These are phyloP conservation scores for Schizosaccharomyces octosporus DNA, from an alignment of 805 yeast genomes.

Conservation along the genomic window DNA sequence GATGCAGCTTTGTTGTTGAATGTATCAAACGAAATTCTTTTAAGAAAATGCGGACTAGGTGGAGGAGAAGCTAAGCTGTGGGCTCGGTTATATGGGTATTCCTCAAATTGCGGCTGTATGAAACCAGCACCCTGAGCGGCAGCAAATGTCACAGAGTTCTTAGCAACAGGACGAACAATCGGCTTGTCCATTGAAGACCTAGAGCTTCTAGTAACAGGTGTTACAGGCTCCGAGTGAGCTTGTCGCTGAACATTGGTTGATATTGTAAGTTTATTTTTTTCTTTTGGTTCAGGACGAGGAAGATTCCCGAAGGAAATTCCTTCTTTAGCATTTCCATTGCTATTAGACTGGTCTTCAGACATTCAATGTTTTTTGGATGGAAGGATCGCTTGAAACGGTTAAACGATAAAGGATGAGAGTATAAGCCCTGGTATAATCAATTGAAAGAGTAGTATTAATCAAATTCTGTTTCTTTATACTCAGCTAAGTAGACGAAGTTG, in stretches of 20 bases:
- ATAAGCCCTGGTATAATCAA: no score
- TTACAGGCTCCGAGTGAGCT: not conserved
- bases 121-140: not conserved
- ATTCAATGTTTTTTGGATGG: no score
- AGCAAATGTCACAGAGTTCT: not conserved
- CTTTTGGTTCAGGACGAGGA: not conserved
- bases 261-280: not conserved
- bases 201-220: not conserved
- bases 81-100: not conserved
- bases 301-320: conserved; percentile 1
- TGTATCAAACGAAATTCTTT: conserved; percentile 21
- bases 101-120: not conserved
- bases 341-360: no score
- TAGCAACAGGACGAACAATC: not conserved
- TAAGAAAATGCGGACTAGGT: conserved; percentile 8
- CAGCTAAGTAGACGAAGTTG: no score
- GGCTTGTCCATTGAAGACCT: not conserved
- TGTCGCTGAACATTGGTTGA: not conserved
- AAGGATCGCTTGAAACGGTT: no score
- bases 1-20: conserved; percentile 16
- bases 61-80: conserved; percentile 2
- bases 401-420: no score
- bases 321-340: not conserved
- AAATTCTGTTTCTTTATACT: no score
- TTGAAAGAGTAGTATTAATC: no score